Base-by-base conservation (phyloP, 345 rosid genomes). In the Populus nigra region DNA sequence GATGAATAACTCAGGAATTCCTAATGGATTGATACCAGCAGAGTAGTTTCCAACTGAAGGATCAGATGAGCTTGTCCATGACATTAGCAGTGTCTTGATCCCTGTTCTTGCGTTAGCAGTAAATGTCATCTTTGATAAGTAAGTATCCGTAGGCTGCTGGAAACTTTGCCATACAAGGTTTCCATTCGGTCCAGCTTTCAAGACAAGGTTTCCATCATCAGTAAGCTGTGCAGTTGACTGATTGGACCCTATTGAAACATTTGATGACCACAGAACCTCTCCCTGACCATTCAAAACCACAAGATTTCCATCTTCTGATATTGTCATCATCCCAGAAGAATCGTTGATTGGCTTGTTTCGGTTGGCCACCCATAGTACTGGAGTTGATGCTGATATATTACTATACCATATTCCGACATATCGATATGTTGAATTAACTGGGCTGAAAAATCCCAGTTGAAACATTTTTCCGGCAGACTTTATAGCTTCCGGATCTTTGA, bases 101-200 rank as follows among this genome's bases (percentile, higher is more conserved):
- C 43, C 43, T 0, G 43, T 39, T 39, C 43, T 39, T 17, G 9
- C 35, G 36, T 80, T 18, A 33, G 73, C 0, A 82, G n/a, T n/a
- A n/a, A n/a, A n/a, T n/a, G n/a, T n/a, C 97, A 88, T 88, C 33
- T 61, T 63, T n/a, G 77, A 72, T 69, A 83, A 23, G 65, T 81
- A 73, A 35, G 82, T 43, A 72, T 87, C 74, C 75, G 12, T 41
- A 41, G 45, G 45, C 11, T 41, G 11, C 45, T 9, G 45, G 45
- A 41, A 41, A 41, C 45, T 41, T 41, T 9, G 12, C 45, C 45
- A 41, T 9, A 41, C 45, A 9, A 0, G 45, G 45, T 41, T 41
- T 41, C 45, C 45, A 41, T 41, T 8, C 45, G 45, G 45, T 41
- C 45, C 45, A 9, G 45, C 2, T 41, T 41, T 41, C 45, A 41